Evolutionary conservation across 495 filamentous ascomycete genomes (phyloP), one percentile per base, ranked within the genome.

Genomic region (Hypoxylon trugodes): DNA sequence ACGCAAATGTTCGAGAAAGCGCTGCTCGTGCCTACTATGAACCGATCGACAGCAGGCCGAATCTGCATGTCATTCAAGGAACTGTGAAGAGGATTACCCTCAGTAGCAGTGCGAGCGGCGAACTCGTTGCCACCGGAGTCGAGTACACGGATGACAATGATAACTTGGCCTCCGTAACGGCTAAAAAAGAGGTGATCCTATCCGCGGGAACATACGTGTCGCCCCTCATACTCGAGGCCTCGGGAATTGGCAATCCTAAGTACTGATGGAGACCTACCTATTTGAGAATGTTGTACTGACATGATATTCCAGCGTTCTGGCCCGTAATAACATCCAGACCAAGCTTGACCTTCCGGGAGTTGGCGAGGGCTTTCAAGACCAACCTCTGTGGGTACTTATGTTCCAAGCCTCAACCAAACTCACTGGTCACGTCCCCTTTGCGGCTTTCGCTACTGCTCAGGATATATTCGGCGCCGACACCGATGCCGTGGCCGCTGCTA

Each of bases 331-430:
- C 13, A 41, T 41, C 37, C 37, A 41, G 16, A 18, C 16, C 13
- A 41, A 41, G 37, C 37, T 41, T 6, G 37, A 15, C n/a, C 37
- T 41, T 15, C 37, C 37, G 37, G 37, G 16, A 6, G 37, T 41
- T 41, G 37, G 37, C 37, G 37, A 41, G 15, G 37, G 37, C 4
- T 41, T 41, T 15, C 37, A 41, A 41, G 37, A 41, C 37, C 37
- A 41, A 41, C 37, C 37, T 41, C 16, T 41, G 3, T 19, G n/a
- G 37, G 16, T 19, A 19, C 37, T 41, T 16, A 41, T 41, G n/a
- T 41, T 41, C 9, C 13, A 41, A 16, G 37, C 37, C 13, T 2
- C 16, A 41, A 41, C 37, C 15, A 41, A 41, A 7, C n/a, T 41
- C 16, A 6, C 37, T 7, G 37, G 37, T 19, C 37, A 41, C 13